phyloP scores from a whole-genome alignment of 2,329 filamentous ascomycete genomes.

The Fusarium nanum region DNA sequence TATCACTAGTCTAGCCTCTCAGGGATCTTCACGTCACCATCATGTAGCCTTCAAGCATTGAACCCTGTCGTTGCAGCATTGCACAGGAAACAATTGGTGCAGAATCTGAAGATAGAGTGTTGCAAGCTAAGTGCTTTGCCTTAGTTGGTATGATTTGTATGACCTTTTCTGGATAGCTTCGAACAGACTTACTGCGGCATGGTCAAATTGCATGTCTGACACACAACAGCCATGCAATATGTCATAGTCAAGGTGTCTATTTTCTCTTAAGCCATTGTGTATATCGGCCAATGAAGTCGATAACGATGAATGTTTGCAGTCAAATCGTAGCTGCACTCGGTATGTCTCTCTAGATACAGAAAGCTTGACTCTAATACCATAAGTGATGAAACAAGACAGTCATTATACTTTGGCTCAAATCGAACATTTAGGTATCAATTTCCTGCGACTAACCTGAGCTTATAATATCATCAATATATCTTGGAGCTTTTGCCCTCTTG shows the following conservation, averaged over 20 bases:
- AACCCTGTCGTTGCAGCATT: slow-evolving; percentile 37
- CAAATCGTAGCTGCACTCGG: neutral
- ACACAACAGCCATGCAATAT: neutral
- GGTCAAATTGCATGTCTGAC: neutral
- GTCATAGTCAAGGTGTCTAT: no score
- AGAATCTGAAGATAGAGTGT: neutral
- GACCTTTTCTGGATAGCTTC: slow-evolving; percentile 2
- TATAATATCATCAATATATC: neutral
- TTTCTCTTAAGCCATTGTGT: neutral
- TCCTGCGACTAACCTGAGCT: neutral
- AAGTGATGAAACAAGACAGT: neutral
- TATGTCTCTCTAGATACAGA: neutral
- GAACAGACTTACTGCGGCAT: neutral
- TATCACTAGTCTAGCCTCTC: slow-evolving; percentile 24
- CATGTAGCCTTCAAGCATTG: slow-evolving; percentile 30
- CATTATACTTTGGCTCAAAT: neutral
- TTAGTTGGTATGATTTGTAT: neutral
- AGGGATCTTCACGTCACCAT: slow-evolving; percentile 33
- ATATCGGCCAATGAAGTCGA: neutral
- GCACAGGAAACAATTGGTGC: slow-evolving; percentile 5
- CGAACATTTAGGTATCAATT: neutral
- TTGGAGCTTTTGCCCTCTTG: neutral
- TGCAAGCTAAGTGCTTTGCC: neutral
- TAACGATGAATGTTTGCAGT: neutral
- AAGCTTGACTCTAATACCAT: neutral